Base-by-base conservation (phyloP, 257 asterid species). In the Apocynum venetum region DNA sequence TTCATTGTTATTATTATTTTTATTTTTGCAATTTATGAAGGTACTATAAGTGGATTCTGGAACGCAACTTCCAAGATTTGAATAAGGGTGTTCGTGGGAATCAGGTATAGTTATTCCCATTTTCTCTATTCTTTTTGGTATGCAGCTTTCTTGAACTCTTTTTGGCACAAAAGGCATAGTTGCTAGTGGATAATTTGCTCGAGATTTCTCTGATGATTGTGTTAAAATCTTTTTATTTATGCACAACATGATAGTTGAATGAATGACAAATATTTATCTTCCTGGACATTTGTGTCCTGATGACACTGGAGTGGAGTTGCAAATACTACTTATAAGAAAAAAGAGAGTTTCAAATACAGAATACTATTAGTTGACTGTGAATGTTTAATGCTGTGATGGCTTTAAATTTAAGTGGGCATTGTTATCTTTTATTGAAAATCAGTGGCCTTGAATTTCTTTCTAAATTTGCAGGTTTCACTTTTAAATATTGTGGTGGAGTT, bases 1-100 rank as follows among this genome's bases (percentile, higher is more conserved):
- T 47, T 61, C 57, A 49, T 49, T 1, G 1, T 49, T 1, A 49
- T 60, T 6, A 4, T 38, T 60, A 79, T 25, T 35, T 68, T 35
- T 60, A 67, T 35, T 35, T 64, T 40, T 66, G 19, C 46, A 40
- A 41, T 61, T 41, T 73, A 25, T 61, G 60, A 76, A 96, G 99
- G 97, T 96, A 96, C 83, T 96, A 96, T 81, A 96, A 93, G 91
- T 96, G 99, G 99, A 93, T 96, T 84, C 83, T 96, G 92, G 99
- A 96, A 73, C 96, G 99, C 59, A 96, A 96, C 84, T 96, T 96
- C 88, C 97, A 89, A 2, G 99, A 96, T 84, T 87, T 96, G 88
- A 96, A 96, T 81, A 96, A 96, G 87, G 99, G 99, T 76, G 99
- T 96, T 73, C 97, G 98, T 60, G 97, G 97, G 82, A 96, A 96